These are phyloP conservation scores for Ogataea zsoltii DNA, from an alignment of 805 yeast species.

Conservation along the genomic window DNA sequence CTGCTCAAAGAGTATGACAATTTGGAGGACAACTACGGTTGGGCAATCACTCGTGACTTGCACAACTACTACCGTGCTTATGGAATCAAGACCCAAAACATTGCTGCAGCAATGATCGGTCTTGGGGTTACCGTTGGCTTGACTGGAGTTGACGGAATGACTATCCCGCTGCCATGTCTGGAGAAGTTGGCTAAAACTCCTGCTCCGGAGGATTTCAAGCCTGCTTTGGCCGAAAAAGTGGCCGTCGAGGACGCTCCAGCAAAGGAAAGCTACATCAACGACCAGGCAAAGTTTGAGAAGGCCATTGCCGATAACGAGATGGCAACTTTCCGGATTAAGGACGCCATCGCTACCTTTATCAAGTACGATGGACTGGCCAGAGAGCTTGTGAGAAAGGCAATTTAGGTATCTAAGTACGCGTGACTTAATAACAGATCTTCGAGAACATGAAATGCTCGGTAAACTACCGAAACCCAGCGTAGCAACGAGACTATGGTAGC, in stretches of 20 bases:
- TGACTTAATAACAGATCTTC: no score
- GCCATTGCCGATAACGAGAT: conserved; percentile 10
- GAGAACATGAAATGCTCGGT: no score
- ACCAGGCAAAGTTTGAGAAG: conserved; percentile 18
- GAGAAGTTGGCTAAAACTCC: conserved; percentile 24
- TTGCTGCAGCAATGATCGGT: conserved; percentile 37
- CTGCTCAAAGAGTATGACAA: conserved; percentile 17
- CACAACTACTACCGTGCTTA: conserved; percentile 36
- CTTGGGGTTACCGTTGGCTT: conserved; percentile 29
- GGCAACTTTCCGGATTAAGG: conserved; percentile 22
- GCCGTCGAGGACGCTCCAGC: conserved; percentile 22
- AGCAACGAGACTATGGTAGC: no score
- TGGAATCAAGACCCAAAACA: conserved; percentile 27
- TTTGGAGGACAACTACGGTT: conserved; percentile 33
- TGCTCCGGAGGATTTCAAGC: conserved; percentile 32
- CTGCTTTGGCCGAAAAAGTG: conserved; percentile 14
- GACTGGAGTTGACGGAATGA: conserved; percentile 37
- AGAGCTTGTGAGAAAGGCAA: conserved; percentile 7
- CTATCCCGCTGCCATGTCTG: conserved; percentile 31
- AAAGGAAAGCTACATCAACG: conserved; percentile 18
- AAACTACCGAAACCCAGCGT: no score
- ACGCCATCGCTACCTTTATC: conserved; percentile 21
- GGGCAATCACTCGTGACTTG: conserved; percentile 27
- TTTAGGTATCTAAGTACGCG: background rate
- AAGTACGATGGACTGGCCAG: conserved; percentile 19